phyloP scores from a whole-genome alignment of 202 grass and related monocot genomes.

The Schoenoplectus tabernaemontani region DNA sequence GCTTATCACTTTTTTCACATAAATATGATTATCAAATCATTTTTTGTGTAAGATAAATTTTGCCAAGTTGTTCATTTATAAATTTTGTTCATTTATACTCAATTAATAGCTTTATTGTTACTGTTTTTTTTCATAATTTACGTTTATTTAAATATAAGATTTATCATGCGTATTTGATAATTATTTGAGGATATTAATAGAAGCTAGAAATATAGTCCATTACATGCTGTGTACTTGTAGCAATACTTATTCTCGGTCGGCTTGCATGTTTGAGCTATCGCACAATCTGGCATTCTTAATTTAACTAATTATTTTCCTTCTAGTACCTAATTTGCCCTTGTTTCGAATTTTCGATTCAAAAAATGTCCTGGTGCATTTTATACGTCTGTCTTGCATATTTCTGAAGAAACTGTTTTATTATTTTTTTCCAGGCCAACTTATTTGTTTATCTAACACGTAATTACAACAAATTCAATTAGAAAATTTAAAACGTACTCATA shows the following conservation, averaged over 20 bases:
- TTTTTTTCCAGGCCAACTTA: background rate
- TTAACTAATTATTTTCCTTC: conserved; percentile 3
- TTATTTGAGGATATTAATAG: background rate
- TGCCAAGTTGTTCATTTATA: no score
- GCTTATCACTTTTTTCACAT: no score
- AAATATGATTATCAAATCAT: no score
- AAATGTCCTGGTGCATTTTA: background rate
- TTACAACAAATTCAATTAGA: background rate
- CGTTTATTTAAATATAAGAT: no score
- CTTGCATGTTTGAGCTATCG: background rate
- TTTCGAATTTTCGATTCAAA: background rate
- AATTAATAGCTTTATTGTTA: no score
- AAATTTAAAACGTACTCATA: background rate
- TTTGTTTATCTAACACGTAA: background rate
- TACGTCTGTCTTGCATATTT: background rate
- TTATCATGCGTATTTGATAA: background rate
- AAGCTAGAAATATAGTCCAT: background rate
- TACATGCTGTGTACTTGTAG: background rate
- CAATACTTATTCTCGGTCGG: background rate
- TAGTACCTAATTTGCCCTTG: conserved; percentile 17
- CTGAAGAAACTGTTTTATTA: background rate
- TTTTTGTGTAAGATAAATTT: no score
- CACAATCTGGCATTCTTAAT: conserved; percentile 14
- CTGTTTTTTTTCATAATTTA: no score
- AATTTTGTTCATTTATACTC: no score